Evolutionary conservation across 495 filamentous ascomycete genomes (phyloP), one percentile per base, ranked within the genome.

Genomic region (Acidiella bohemica): DNA sequence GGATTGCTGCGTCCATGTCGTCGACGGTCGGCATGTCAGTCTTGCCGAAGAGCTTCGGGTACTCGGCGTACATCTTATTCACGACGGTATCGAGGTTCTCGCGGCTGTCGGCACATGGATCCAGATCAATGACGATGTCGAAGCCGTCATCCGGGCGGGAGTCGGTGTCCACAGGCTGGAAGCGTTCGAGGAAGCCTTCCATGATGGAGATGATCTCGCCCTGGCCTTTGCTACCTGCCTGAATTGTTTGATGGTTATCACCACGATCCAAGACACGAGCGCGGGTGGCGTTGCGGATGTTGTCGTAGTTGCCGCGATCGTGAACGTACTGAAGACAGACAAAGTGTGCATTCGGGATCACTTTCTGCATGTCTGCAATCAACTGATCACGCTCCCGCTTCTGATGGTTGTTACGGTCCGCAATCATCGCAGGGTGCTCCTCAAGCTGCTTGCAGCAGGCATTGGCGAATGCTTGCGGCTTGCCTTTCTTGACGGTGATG

Each of bases 171-270:
- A 84, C 62, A 3, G 75, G 70, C 59, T 96, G 78, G 56, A 95
- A 99, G 12, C 90, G 78, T 0, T 61, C 44, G 31, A 97, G 65
- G 64, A 99, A 99, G 25, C 85, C 84, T 46, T 94, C 79, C 90
- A 99, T 96, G 53, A 99, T 96, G 7, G 74, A 73, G 17, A 84
- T 66, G 24, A 88, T 75, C 55, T 93, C 84, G 11, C 64, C 58
- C 26, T 61, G 58, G 33, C 73, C 63, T 51, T 76, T 73, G 23
- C 70, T 73, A 10, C 75, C 78, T 4, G 88, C 82, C 42, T 88
- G 86, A 51, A 99, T 99, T 9, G 88, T 95, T 57, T 99, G 90
- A 53, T 99, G 90, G 54, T 95, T 96, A 58, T 99, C 85, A 0
- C 90, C 90, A 11, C 90, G 82, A 0, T 70, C 64, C 17, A 95